Evolutionary conservation across 768 basidiomycete genomes (phyloP).

Genomic region (Albatrellus ellisii): DNA sequence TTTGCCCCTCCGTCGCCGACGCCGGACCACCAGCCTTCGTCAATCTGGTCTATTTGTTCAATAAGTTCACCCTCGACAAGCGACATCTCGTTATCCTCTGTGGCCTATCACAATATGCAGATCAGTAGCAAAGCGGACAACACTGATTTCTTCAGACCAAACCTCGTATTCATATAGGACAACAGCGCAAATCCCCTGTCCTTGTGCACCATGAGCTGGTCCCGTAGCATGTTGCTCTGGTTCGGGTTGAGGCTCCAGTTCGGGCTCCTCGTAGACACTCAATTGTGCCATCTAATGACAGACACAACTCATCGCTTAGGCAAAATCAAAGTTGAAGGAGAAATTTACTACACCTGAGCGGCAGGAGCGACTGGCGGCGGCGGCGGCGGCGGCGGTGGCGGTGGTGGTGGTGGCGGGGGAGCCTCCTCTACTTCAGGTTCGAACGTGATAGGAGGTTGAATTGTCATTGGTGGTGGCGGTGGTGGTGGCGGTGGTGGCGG

Average conservation of each 20-base stretch:
- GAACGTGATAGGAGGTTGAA: slow-evolving; percentile 22
- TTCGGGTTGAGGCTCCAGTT: slow-evolving; percentile 24
- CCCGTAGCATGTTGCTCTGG: slow-evolving; percentile 28
- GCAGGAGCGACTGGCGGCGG: no score
- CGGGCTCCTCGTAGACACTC: slow-evolving; percentile 13
- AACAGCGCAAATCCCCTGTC: slow-evolving; percentile 49
- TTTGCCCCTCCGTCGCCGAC: slow-evolving; percentile 50
- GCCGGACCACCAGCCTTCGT: slow-evolving; percentile 91
- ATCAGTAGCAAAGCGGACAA: background rate
- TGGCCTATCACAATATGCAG: slow-evolving; percentile 31
- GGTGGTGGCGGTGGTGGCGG: slow-evolving; percentile 18
- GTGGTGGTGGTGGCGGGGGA: slow-evolving; percentile 27
- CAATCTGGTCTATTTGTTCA: slow-evolving; percentile 70
- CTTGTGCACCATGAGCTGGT: slow-evolving; percentile 19
- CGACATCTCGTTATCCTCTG: slow-evolving; percentile 79
- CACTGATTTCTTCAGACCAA: background rate
- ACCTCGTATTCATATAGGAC: slow-evolving; percentile 77
- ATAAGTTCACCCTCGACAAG: slow-evolving; percentile 74
- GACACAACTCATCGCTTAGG: background rate
- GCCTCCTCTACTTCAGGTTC: slow-evolving; percentile 22
- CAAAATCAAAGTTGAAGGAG: slow-evolving; percentile 3
- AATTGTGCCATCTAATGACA: slow-evolving; percentile 5
- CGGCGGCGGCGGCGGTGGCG: slow-evolving; percentile 34
- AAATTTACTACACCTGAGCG: slow-evolving; percentile 7
- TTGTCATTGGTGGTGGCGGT: slow-evolving; percentile 13